Conservation (phyloP, 1,284 basidiomycete genomes). For the Xerocomus nothofagi region DNA sequence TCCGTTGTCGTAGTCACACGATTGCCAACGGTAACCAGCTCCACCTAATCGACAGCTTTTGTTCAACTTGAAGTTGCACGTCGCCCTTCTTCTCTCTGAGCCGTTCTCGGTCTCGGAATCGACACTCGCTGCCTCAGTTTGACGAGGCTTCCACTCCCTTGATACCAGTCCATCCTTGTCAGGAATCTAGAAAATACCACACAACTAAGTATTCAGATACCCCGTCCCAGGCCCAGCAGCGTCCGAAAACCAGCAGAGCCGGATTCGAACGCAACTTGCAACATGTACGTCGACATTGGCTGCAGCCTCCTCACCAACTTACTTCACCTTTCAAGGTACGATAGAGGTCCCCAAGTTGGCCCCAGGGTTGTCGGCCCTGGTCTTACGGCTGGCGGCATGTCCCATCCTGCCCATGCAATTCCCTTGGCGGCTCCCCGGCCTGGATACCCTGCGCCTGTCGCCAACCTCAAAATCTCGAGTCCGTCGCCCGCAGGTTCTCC, state of each 20-base stretch:
- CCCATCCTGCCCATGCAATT: slow-evolving; percentile 32
- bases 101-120: slow-evolving; percentile 12
- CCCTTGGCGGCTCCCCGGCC: slow-evolving; percentile 68
- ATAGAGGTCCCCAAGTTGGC: slow-evolving; percentile 59
- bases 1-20: slow-evolving; percentile 22
- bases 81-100: slow-evolving; percentile 11
- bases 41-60: not conserved
- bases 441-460: slow-evolving; percentile 67
- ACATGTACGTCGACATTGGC: slow-evolving; percentile 60
- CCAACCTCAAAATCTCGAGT: slow-evolving; percentile 57
- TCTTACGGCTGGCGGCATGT: slow-evolving; percentile 48
- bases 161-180: slow-evolving; percentile 47
- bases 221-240: slow-evolving; percentile 37
- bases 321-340: slow-evolving; percentile 48
- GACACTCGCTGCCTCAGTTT: slow-evolving; percentile 25
- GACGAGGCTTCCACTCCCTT: slow-evolving; percentile 37
- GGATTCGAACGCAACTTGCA: slow-evolving; percentile 52
- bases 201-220: slow-evolving; percentile 60
- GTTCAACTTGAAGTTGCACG: not conserved
- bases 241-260: slow-evolving; percentile 38
- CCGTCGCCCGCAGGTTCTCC: slow-evolving; percentile 44
- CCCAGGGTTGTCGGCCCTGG: slow-evolving; percentile 54
- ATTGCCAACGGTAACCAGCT: slow-evolving; percentile 21
- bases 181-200: slow-evolving; percentile 62
- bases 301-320: slow-evolving; percentile 2